Percentiles rank a stretch among this genome's conserved stretches.
Evolutionary conservation across 371 early-diverging fungal species (phyloP).

Genomic region (Mortierella sp.): DNA sequence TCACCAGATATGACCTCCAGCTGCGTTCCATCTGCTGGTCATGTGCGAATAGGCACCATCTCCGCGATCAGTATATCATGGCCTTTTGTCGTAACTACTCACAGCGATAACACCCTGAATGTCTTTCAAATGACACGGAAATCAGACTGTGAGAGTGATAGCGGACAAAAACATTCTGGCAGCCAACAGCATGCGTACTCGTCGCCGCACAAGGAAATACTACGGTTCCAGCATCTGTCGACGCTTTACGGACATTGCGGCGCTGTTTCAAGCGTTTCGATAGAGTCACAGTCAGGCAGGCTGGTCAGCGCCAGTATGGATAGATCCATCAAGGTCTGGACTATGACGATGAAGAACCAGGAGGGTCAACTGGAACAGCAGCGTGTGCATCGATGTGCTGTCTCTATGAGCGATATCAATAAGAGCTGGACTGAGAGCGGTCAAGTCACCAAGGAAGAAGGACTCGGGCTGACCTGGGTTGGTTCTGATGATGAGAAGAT

Average conservation of each 20-base stretch:
- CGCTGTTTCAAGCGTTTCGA: constrained; percentile 48
- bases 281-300: constrained; percentile 39
- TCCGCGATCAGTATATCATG: constrained; percentile 39
- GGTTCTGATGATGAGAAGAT: constrained; percentile 53
- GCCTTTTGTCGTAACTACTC: constrained; percentile 49
- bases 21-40: not conserved
- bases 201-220: not conserved
- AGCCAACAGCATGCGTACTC: not conserved
- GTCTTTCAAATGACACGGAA: constrained; percentile 41
- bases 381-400: constrained; percentile 28
- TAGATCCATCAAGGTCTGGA: constrained; percentile 54
- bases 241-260: constrained; percentile 56
- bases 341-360: constrained; percentile 9
- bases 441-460: constrained; percentile 43
- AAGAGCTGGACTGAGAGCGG: constrained; percentile 43
- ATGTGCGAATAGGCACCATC: constrained; percentile 32
- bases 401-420: constrained; percentile 48
- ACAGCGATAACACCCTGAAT: constrained; percentile 52
- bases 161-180: not conserved
- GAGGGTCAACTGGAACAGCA: constrained; percentile 9
- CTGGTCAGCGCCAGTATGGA: constrained; percentile 55
- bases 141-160: not conserved
- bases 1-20: not conserved
- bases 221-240: constrained; percentile 35
- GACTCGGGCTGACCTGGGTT: constrained; percentile 40